phyloP scores from a whole-genome alignment of 1,284 basidiomycete species.

The Caloboletus firmus region DNA sequence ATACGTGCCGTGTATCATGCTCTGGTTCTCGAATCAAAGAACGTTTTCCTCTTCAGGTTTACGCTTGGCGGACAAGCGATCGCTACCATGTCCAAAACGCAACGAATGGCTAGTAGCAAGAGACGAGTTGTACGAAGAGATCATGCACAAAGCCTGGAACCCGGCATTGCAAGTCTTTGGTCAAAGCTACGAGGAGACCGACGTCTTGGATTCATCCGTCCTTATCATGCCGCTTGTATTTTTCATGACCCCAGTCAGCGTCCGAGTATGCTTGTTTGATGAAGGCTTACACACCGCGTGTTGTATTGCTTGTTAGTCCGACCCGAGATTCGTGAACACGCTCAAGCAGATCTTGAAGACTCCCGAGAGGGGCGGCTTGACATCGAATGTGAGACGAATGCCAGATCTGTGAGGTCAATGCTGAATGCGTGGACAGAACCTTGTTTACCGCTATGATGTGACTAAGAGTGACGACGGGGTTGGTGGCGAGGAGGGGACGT shows the following conservation, averaged over 20 bases:
- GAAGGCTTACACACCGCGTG: slow-evolving; percentile 1
- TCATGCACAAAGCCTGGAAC: slow-evolving; percentile 82
- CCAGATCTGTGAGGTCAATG: not conserved
- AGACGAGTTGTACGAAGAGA: slow-evolving; percentile 82
- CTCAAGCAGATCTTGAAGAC: slow-evolving; percentile 78
- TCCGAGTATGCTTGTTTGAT: slow-evolving; percentile 1
- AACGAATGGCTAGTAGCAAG: slow-evolving; percentile 72
- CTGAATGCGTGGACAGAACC: slow-evolving; percentile 18
- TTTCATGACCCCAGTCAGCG: slow-evolving; percentile 72
- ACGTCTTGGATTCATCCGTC: slow-evolving; percentile 71
- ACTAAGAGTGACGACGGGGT: slow-evolving; percentile 84
- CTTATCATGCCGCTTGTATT: slow-evolving; percentile 87
- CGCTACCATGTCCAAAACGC: slow-evolving; percentile 71
- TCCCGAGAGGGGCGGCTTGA: slow-evolving; percentile 85
- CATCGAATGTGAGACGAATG: slow-evolving; percentile 66
- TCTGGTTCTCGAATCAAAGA: not conserved
- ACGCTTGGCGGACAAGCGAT: slow-evolving; percentile 87
- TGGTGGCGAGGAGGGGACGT: slow-evolving; percentile 89
- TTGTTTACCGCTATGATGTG: slow-evolving; percentile 80
- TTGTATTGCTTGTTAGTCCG: slow-evolving; percentile 51
- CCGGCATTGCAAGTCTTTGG: slow-evolving; percentile 64
- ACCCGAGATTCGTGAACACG: slow-evolving; percentile 84
- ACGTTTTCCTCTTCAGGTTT: slow-evolving; percentile 49
- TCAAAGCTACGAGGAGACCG: slow-evolving; percentile 75
- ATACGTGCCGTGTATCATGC: slow-evolving; percentile 3